A percentile compares a stretch with the other conserved stretches of the same genome.
Evolutionary conservation across 768 basidiomycete species (phyloP).

Genomic region (Psilocybe cyanescens): DNA sequence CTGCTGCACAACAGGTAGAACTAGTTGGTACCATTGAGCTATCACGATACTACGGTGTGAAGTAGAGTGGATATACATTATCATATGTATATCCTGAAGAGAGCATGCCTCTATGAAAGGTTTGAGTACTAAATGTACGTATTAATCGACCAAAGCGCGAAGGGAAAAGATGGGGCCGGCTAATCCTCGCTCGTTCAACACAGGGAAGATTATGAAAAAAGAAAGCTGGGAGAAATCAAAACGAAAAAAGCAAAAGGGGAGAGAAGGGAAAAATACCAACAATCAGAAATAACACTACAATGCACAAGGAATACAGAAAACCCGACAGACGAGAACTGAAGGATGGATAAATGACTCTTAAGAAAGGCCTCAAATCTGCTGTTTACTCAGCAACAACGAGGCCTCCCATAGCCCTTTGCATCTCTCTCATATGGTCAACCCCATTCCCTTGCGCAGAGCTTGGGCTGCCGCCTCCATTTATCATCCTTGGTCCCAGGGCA

Average conservation of each 20-base stretch:
- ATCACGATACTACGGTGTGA: not conserved
- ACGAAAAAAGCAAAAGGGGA: slow-evolving; percentile 16
- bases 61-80: slow-evolving; percentile 18
- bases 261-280: slow-evolving; percentile 16
- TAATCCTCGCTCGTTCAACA: slow-evolving; percentile 23
- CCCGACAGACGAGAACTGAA: slow-evolving; percentile 14
- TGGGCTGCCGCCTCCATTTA: slow-evolving; percentile 43
- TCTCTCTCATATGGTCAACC: slow-evolving; percentile 64
- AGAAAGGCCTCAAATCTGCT: slow-evolving; percentile 9
- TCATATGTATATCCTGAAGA: slow-evolving; percentile 16
- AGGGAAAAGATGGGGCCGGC: slow-evolving; percentile 23
- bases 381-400: slow-evolving; percentile 74
- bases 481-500: slow-evolving; percentile 62
- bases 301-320: slow-evolving; percentile 17
- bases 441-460: slow-evolving; percentile 44
- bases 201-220: slow-evolving; percentile 2
- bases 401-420: slow-evolving; percentile 78
- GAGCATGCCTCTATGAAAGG: slow-evolving; percentile 3
- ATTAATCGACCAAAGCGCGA: slow-evolving; percentile 22
- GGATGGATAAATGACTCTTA: slow-evolving; percentile 12
- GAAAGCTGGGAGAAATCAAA: slow-evolving; percentile 1
- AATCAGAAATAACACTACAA: slow-evolving; percentile 21
- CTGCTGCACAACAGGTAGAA: not conserved
- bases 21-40: not conserved
- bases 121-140: slow-evolving; percentile 22